Conservation (phyloP, 768 basidiomycete genomes). For the Agrocybe pediades region DNA sequence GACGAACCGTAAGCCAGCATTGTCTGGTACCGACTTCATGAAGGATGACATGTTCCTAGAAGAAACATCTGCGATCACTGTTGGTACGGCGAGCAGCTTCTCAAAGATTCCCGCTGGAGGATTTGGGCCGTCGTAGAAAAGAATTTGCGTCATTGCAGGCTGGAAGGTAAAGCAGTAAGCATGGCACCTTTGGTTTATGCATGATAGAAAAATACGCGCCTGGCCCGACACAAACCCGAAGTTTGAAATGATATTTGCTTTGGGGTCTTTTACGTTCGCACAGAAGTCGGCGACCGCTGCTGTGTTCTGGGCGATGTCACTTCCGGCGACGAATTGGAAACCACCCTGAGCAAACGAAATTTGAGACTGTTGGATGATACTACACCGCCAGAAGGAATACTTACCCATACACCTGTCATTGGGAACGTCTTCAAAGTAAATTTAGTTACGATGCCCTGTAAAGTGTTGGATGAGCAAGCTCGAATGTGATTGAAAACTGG, state of each 20-base stretch:
- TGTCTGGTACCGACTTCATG: constrained; percentile 29
- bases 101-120: constrained; percentile 48
- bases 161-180: background rate
- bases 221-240: background rate
- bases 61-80: constrained; percentile 27
- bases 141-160: constrained; percentile 12
- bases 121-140: constrained; percentile 57
- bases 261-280: background rate
- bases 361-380: background rate
- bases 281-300: background rate
- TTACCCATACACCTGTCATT: constrained; percentile 31
- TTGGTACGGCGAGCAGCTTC: constrained; percentile 42
- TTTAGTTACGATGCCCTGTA: constrained; percentile 46
- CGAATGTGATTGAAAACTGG: background rate
- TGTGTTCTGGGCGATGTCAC: background rate
- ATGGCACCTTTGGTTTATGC: no score
- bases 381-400: background rate
- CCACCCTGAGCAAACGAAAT: background rate
- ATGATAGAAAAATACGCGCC: background rate
- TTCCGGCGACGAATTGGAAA: background rate
- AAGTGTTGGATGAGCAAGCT: background rate
- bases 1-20: constrained; percentile 20
- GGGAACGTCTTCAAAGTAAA: constrained; percentile 47
- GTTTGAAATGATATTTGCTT: background rate
- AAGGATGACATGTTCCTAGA: constrained; percentile 36